Evolutionary conservation across 2,329 filamentous ascomycete genomes (phyloP), one percentile per base, ranked within the genome.

Genomic region (Fusarium denticulatum): DNA sequence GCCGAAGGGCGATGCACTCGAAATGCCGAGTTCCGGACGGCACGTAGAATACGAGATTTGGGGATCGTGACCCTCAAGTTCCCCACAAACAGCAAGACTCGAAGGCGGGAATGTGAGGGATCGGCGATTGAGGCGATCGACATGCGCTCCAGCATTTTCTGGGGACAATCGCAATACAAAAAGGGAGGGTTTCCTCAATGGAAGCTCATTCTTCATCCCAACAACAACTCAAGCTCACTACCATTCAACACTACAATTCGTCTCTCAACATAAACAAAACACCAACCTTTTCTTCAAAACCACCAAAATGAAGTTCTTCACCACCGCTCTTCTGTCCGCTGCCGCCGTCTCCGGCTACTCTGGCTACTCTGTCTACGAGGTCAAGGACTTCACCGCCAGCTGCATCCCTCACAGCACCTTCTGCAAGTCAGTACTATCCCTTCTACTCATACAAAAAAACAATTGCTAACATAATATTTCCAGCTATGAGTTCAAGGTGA

Each of bases 291-390:
- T 14, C 20, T 59, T 22, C 20, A 32, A 6, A 47, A 74, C 47
- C 49, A 28, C 7, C 45, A 74, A 69, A 36, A 74, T 74, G 72
- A 74, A 74, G 72, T 72, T 74, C 58, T 69, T 65, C 55, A 49
- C 53, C 16, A 34, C 72, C 4, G 58, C 72, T 45, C 34, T 74
- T 26, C 15, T 74, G 49, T 46, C 70, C 10, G 66, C 72, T 4
- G 64, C 50, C 24, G 64, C 53, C 8, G 68, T 62, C 34, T 69
- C 68, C 2, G 57, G 40, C 18, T n/a, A 4, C 26, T 10, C 64
- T 3, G 57, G 40, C 18, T n/a, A 4, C 26, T 10, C 64, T 3
- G 28, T 61, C 49, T 49, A 30, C 16, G 64, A 72, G 24, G 74
- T 74, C n/a, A 50, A 43, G 26, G 49, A 72, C 36, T 74, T 74